Conservation (phyloP, 2,329 filamentous ascomycete genomes). For the Gaeumannomyces tritici region DNA sequence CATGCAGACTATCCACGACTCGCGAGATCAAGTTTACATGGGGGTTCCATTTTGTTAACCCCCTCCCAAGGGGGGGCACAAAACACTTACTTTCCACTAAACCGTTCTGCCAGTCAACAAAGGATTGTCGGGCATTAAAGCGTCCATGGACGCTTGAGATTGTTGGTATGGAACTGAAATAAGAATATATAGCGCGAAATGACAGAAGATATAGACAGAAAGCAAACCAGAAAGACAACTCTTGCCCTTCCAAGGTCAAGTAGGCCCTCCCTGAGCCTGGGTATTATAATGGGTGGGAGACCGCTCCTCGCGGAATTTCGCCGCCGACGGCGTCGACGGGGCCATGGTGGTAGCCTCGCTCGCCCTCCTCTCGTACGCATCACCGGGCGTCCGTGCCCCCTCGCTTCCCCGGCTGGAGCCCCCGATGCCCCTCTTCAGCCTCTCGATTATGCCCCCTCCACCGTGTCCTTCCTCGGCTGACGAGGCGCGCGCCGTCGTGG, state of each 20-base stretch:
- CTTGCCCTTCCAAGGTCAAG: background rate
- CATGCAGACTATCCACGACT: too few species aligned
- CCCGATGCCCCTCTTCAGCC: background rate
- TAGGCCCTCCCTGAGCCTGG: background rate
- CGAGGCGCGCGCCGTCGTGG: background rate
- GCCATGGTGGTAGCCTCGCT: background rate
- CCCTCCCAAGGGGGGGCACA: too few species aligned
- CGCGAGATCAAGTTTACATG: too few species aligned
- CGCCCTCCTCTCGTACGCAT: background rate
- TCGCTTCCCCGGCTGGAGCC: background rate
- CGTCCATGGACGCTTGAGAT: too few species aligned
- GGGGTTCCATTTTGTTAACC: too few species aligned
- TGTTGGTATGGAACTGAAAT: background rate
- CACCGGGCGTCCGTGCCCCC: too few species aligned
- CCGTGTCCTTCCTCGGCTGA: background rate
- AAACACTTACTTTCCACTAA: too few species aligned
- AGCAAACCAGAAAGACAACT: background rate
- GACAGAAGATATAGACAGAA: background rate
- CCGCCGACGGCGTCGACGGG: background rate
- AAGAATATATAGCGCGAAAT: background rate
- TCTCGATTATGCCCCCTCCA: background rate
- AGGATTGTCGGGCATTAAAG: too few species aligned
- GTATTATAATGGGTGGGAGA: background rate
- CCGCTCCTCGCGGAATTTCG: background rate
- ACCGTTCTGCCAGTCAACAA: too few species aligned